Evolutionary conservation across 208 protist species (phyloP).

Genomic region (Acanthamoeba triangularis): DNA sequence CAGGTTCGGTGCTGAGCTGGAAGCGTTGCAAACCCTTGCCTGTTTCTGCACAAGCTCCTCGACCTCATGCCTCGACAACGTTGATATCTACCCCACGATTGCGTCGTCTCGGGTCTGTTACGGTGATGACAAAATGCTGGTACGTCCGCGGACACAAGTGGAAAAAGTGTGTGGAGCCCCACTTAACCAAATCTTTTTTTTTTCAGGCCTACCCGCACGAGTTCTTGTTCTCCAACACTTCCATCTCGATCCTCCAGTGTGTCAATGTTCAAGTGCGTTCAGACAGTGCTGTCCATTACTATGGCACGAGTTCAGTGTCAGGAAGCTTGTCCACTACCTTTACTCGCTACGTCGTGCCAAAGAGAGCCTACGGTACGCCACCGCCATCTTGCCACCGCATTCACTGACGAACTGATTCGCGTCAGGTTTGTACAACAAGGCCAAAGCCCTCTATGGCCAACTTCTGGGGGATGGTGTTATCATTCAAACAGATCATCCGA

Average conservation of each 20-base stretch:
- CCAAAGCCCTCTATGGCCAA: background rate
- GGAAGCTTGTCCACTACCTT: background rate
- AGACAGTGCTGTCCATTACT: background rate
- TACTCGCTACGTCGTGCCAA: background rate
- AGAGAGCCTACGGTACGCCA: no score
- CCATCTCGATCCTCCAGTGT: background rate
- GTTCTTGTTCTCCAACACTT: background rate
- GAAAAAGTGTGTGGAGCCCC: background rate
- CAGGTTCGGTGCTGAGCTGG: background rate
- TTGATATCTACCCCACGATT: background rate
- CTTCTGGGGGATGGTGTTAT: background rate
- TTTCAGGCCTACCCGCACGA: background rate
- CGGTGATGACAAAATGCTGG: background rate
- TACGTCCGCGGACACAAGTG: background rate
- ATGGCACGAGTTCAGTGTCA: background rate
- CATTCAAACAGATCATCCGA: background rate
- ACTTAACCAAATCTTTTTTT: background rate
- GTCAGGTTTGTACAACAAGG: background rate
- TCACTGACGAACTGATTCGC: background rate
- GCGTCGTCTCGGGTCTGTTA: background rate
- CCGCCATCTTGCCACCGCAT: no score
- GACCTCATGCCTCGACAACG: background rate
- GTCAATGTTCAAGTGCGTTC: background rate
- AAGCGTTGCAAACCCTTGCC: background rate
- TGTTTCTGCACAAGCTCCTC: background rate